phyloP scores from a whole-genome alignment of 2,329 filamentous ascomycete genomes.

The Ciborinia camelliae region DNA sequence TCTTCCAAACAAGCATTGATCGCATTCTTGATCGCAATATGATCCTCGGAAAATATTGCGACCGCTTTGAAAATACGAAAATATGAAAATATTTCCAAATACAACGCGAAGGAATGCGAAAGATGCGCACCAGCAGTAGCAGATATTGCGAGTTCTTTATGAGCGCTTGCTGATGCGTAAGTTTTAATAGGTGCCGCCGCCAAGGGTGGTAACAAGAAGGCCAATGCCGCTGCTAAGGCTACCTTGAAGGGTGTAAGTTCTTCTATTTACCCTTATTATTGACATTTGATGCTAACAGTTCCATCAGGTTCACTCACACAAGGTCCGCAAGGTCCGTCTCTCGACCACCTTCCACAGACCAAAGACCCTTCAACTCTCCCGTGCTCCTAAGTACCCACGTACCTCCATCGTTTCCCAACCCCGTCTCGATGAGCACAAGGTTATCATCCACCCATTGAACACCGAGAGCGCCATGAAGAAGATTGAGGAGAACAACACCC shows the following conservation, averaged over 20 bases:
- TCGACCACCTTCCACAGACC: slow-evolving; percentile 96
- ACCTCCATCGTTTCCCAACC: slow-evolving; percentile 88
- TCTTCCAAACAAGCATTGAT: slow-evolving; percentile 19
- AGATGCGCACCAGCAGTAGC: slow-evolving; percentile 56
- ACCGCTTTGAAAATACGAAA: slow-evolving; percentile 16
- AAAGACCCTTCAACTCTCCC: slow-evolving; percentile 91
- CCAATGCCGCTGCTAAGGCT: slow-evolving; percentile 91
- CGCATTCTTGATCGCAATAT: slow-evolving; percentile 23
- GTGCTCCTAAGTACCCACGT: slow-evolving; percentile 92
- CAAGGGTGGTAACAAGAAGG: slow-evolving; percentile 71
- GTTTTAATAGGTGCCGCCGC: slow-evolving; percentile 52
- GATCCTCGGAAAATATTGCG: slow-evolving; percentile 24
- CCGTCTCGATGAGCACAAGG: slow-evolving; percentile 94
- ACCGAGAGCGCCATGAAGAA: slow-evolving; percentile 99
- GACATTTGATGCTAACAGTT: slow-evolving; percentile 27
- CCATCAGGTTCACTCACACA: slow-evolving; percentile 67
- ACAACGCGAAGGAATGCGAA: slow-evolving; percentile 22
- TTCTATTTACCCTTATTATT: slow-evolving; percentile 42
- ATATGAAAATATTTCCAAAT: slow-evolving; percentile 20
- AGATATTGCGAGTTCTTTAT: slow-evolving; percentile 72
- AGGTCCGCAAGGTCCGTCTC: slow-evolving; percentile 87
- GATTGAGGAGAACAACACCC: slow-evolving; percentile 99
- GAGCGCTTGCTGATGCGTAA: slow-evolving; percentile 70
- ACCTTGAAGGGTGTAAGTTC: slow-evolving; percentile 88
- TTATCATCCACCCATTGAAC: slow-evolving; percentile 97